Evolutionary conservation across 495 filamentous ascomycete genomes (phyloP), one percentile per base, ranked within the genome.

Genomic region (Glutinoglossum americanum): DNA sequence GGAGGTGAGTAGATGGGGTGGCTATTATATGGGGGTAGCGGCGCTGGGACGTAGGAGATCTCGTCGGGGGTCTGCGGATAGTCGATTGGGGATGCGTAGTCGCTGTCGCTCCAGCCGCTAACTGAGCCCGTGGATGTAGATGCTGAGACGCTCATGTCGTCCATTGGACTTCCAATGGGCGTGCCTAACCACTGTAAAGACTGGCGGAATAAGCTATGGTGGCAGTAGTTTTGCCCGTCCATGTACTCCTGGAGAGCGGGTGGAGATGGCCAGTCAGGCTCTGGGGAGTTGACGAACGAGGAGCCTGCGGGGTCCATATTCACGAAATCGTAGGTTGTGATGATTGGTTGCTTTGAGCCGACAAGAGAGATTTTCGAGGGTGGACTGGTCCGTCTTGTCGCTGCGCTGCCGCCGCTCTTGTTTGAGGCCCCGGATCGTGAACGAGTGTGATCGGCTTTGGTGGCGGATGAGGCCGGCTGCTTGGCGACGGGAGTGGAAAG

Each of bases 401-500:
- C 17, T 19, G 23, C 59, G 57, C 59, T 62, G 19, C 58, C 59
- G 48, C 49, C 35, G 57, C 30, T 54, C 55, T 55, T 25, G 55
- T 15, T 60, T 32, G 49, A 53, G 11, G 28, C 23, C 1, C 11
- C 15, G 13, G 49, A 32, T 25, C 47, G 47, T 15, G 47, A 51
- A 25, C 47, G 47, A 25, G 47, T n/a, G 26, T 25, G 21, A 25
- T 25, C 21, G 13, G 51, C 64, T 65, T 39, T 66, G 37, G 37
- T 7, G 37, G 37, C 37, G 15, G 37, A 69, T 72, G 76, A 77
- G 0, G 79, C 75, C n/a, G 79, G 74, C 35, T 82, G 77, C 63
- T 83, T 84, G 10, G 83, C 80, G 59, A 98, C 81, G 21, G 92
- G 92, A 25, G 93, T 72, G 47, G 89, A 84, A 59, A 95, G 69